Evolutionary conservation across 768 basidiomycete species (phyloP).

Genomic region (Imleria badia): DNA sequence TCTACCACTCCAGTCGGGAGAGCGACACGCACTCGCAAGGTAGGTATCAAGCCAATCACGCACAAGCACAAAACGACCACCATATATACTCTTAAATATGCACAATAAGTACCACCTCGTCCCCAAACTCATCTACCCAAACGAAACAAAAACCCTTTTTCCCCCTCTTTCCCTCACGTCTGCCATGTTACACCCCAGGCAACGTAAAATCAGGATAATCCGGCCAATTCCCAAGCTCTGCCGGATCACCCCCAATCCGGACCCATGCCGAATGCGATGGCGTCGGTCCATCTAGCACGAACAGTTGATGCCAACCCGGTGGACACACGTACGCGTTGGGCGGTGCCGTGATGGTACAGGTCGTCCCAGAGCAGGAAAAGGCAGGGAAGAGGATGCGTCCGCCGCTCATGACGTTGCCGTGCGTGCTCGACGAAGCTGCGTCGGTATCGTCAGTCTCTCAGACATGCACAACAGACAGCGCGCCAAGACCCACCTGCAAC

Average conservation of each 20-base stretch:
- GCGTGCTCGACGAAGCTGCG: constrained; percentile 69
- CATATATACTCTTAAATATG: too few relatives aligned
- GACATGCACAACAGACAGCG: neutral
- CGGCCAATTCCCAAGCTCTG: constrained; percentile 71
- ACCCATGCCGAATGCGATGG: constrained; percentile 76
- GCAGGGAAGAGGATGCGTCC: constrained; percentile 70
- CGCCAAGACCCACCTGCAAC: constrained; percentile 49
- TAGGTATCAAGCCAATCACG: too few relatives aligned
- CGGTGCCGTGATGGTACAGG: constrained; percentile 76
- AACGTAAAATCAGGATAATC: constrained; percentile 61
- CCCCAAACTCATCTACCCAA: neutral
- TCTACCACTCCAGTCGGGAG: too few relatives aligned
- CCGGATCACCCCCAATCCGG: constrained; percentile 77
- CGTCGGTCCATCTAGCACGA: constrained; percentile 74
- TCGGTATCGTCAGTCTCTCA: neutral
- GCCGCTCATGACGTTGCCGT: constrained; percentile 73
- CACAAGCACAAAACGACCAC: too few relatives aligned
- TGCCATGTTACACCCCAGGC: constrained; percentile 49
- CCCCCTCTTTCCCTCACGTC: too few relatives aligned
- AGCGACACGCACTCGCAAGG: too few relatives aligned
- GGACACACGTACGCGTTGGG: constrained; percentile 67
- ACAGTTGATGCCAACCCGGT: constrained; percentile 77
- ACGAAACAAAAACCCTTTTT: neutral
- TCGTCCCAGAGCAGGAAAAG: constrained; percentile 65
- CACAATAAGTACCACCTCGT: too few relatives aligned